These are phyloP conservation scores for Flaveria sonorensis DNA, from an alignment of 129 eudicot genomes.

Conservation along the genomic window DNA sequence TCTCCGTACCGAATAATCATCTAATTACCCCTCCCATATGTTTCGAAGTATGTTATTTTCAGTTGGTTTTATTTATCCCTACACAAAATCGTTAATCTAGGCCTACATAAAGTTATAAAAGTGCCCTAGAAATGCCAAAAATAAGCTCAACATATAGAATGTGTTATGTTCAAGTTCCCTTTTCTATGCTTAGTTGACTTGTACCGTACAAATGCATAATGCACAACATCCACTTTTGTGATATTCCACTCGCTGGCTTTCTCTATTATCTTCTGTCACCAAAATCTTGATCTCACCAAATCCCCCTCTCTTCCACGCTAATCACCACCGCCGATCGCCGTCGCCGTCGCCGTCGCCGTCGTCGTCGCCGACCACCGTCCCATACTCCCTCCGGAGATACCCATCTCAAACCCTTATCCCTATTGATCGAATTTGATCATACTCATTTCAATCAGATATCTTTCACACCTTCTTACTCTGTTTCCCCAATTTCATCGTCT, in stretches of 20 bases:
- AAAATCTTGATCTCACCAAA: slow-evolving; percentile 34
- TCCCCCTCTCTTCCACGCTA: slow-evolving; percentile 26
- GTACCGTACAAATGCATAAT: slow-evolving; percentile 22
- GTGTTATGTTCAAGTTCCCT: not conserved
- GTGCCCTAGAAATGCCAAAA: slow-evolving; percentile 17
- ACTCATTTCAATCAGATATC: slow-evolving; percentile 27
- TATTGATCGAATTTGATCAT: slow-evolving; percentile 11
- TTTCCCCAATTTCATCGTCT: slow-evolving; percentile 22
- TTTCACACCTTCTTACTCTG: not conserved
- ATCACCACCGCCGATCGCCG: slow-evolving; percentile 29
- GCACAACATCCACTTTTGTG: not conserved
- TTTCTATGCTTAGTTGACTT: not conserved
- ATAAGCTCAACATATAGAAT: not conserved
- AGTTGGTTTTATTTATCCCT: no score
- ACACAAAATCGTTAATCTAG: not conserved
- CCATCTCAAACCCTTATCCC: slow-evolving; percentile 21
- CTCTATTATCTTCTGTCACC: slow-evolving; percentile 23
- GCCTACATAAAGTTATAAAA: not conserved
- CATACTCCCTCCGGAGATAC: not conserved
- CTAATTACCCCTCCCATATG: no score
- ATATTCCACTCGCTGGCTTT: slow-evolving; percentile 35
- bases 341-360: no score
- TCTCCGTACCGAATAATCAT: no score
- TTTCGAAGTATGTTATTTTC: no score
- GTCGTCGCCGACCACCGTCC: not conserved